phyloP scores from a whole-genome alignment of 768 basidiomycete genomes.

The Leucocoprinus leucothites region DNA sequence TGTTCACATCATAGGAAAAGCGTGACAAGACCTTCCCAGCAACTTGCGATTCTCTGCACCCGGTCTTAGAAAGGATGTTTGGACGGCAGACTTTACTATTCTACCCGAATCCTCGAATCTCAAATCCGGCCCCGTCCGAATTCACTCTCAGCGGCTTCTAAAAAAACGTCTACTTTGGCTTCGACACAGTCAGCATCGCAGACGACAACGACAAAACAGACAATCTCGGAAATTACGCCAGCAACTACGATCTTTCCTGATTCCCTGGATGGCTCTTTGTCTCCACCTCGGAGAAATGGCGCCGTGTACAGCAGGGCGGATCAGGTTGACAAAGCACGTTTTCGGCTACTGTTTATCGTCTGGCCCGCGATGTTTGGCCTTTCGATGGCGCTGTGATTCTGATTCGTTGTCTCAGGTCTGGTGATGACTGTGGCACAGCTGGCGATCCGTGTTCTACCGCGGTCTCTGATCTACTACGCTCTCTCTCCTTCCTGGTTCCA shows the following conservation, averaged over 20 bases:
- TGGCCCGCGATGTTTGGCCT: conserved; percentile 58
- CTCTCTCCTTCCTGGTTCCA: not conserved
- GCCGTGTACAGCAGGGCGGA: conserved; percentile 22
- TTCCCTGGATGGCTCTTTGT: not conserved
- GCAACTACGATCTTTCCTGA: conserved; percentile 12
- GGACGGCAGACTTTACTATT: conserved; percentile 9
- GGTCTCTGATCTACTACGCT: no score
- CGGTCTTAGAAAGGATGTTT: not conserved
- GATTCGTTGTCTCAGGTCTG: not conserved
- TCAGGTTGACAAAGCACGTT: conserved; percentile 34
- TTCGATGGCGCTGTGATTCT: conserved; percentile 47
- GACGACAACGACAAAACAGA: conserved; percentile 4
- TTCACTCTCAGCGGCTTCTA: not conserved
- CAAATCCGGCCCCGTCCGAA: not conserved
- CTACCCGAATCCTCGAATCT: not conserved
- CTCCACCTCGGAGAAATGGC: conserved; percentile 13
- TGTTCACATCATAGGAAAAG: not conserved
- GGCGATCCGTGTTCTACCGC: not conserved
- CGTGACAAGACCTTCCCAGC: not conserved
- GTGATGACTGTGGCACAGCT: not conserved
- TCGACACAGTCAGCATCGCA: not conserved
- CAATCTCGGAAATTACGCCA: conserved; percentile 11
- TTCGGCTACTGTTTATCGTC: conserved; percentile 46
- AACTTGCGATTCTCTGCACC: not conserved
- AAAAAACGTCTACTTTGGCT: not conserved